Conservation (phyloP, 331 rosid genomes). For the Rhamnella rubrinervis region DNA sequence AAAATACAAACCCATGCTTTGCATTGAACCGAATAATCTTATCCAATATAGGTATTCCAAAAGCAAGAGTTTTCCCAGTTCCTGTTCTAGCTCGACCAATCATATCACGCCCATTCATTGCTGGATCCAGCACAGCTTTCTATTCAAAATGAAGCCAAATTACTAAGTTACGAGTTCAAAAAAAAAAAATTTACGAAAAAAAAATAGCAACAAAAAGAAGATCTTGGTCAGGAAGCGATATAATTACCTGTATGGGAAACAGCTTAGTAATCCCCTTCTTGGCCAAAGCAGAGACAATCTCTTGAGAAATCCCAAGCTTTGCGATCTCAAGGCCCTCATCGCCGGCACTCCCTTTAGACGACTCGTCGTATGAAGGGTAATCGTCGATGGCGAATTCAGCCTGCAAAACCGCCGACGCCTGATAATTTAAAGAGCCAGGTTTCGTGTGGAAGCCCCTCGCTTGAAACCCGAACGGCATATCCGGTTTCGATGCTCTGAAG, state of each 20-base stretch:
- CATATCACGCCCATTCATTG: constrained; percentile 99
- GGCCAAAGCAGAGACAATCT: constrained; percentile 77
- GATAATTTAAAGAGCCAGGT: constrained; percentile 48
- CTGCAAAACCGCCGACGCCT: constrained; percentile 40
- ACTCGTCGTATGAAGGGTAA: constrained; percentile 40
- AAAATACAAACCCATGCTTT: constrained; percentile 68
- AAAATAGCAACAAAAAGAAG: background rate
- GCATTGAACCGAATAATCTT: constrained; percentile 77
- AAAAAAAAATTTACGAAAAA: background rate
- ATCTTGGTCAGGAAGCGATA: background rate
- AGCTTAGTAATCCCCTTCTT: constrained; percentile 77
- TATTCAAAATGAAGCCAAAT: constrained; percentile 23
- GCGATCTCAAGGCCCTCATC: constrained; percentile 79
- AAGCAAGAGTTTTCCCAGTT: constrained; percentile 98
- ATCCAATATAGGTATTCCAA: constrained; percentile 91
- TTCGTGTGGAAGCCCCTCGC: constrained; percentile 46
- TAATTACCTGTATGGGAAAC: constrained; percentile 85
- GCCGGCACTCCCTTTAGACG: constrained; percentile 21
- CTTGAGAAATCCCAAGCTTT: constrained; percentile 69
- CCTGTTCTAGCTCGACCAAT: constrained; percentile 99
- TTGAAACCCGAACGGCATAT: constrained; percentile 12
- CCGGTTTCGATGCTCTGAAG: background rate
- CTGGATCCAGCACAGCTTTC: constrained; percentile 97
- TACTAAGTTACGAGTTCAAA: background rate
- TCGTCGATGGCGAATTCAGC: constrained; percentile 63